A percentile compares a stretch with the other conserved stretches of the same genome.
phyloP scores from a whole-genome alignment of 129 eudicot species.

The Flaveria trinervia region DNA sequence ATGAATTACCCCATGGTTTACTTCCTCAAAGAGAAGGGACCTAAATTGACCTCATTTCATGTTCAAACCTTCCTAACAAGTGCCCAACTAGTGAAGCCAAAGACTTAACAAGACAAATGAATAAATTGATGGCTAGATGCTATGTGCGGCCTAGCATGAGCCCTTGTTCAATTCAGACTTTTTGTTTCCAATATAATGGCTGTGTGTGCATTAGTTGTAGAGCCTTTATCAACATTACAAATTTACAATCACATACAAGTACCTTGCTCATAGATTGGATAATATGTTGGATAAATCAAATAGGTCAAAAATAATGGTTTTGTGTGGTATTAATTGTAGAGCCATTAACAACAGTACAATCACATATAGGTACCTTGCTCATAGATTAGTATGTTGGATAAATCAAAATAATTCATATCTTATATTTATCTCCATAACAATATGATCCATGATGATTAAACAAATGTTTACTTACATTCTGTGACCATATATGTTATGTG shows the following conservation, averaged over 20 bases:
- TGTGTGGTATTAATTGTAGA: neutral
- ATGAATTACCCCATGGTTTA: neutral
- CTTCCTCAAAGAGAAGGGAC: neutral
- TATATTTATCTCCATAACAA: constrained; percentile 12
- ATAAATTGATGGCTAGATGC: neutral
- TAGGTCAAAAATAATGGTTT: neutral
- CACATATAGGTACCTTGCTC: neutral
- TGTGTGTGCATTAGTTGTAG: neutral
- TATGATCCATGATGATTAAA: constrained; percentile 4
- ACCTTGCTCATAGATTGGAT: constrained; percentile 11
- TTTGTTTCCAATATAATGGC: neutral
- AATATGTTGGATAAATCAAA: neutral
- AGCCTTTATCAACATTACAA: neutral
- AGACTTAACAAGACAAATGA: constrained; percentile 2
- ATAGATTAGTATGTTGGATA: constrained; percentile 4
- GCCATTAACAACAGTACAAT: neutral
- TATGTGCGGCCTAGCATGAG: neutral
- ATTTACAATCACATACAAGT: neutral
- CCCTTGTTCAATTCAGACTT: neutral
- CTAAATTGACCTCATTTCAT: neutral
- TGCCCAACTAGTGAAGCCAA: neutral
- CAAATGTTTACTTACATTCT: constrained; percentile 63
- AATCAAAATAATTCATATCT: neutral
- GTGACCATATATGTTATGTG: constrained; percentile 53
- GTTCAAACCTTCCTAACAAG: neutral